These are phyloP conservation scores for Fusarium sp. DNA, from an alignment of 2,329 filamentous ascomycete species.

Conservation along the genomic window DNA sequence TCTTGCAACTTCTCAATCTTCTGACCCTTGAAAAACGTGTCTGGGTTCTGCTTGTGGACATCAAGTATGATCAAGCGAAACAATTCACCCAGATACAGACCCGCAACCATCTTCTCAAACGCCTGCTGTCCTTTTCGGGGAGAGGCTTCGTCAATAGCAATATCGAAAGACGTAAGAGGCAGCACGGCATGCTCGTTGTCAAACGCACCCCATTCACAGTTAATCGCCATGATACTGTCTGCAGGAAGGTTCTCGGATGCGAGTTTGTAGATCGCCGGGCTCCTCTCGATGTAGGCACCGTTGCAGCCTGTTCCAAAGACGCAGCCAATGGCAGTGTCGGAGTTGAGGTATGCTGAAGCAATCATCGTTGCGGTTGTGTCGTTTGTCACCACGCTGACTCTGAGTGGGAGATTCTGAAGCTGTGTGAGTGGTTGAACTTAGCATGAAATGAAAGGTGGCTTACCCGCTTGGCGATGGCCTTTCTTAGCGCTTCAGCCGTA, in stretches of 20 bases:
- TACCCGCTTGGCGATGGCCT: slow-evolving; percentile 73
- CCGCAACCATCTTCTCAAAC: slow-evolving; percentile 98
- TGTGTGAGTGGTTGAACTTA: background rate
- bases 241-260: slow-evolving; percentile 88
- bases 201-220: slow-evolving; percentile 97
- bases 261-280: slow-evolving; percentile 90
- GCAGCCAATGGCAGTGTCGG: slow-evolving; percentile 91
- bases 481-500: slow-evolving; percentile 88
- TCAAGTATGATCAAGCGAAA: slow-evolving; percentile 90
- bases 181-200: slow-evolving; percentile 93
- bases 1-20: slow-evolving; percentile 75
- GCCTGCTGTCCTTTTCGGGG: slow-evolving; percentile 95
- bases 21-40: background rate
- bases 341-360: slow-evolving; percentile 93
- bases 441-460: slow-evolving; percentile 6
- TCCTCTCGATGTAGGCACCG: slow-evolving; percentile 96
- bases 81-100: slow-evolving; percentile 93
- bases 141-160: slow-evolving; percentile 89
- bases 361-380: slow-evolving; percentile 98
- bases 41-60: slow-evolving; percentile 73
- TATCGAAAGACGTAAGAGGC: slow-evolving; percentile 87
- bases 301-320: slow-evolving; percentile 99
- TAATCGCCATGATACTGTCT: slow-evolving; percentile 86
- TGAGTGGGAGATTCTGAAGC: slow-evolving; percentile 85
- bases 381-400: slow-evolving; percentile 92